phyloP scores from a whole-genome alignment of 768 basidiomycete species.

The Mycena galericulata region DNA sequence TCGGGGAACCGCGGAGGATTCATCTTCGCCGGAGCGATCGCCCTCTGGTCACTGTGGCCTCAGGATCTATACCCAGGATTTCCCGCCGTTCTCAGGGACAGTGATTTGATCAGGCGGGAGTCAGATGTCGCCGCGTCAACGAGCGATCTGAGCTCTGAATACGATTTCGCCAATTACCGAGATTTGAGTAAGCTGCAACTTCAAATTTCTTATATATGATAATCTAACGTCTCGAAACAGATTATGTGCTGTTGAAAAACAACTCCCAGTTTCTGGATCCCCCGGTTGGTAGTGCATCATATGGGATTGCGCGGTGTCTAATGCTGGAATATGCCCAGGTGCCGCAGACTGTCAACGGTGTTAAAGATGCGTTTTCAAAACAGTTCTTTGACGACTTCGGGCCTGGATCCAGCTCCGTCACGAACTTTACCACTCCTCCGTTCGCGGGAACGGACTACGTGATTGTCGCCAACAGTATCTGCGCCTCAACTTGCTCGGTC shows the following conservation, averaged over 20 bases:
- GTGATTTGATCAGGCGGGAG: slow-evolving; percentile 29
- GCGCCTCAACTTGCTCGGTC: slow-evolving; percentile 31
- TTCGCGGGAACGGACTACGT: slow-evolving; percentile 30
- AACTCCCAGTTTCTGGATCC: slow-evolving; percentile 32
- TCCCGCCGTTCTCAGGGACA: slow-evolving; percentile 22
- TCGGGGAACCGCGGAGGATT: slow-evolving; percentile 34
- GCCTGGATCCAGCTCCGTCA: slow-evolving; percentile 19
- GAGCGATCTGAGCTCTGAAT: slow-evolving; percentile 22
- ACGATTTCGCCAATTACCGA: slow-evolving; percentile 28
- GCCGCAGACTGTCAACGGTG: slow-evolving; percentile 30
- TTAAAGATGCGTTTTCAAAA: slow-evolving; percentile 29
- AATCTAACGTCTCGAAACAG: too few relatives aligned
- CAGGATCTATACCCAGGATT: slow-evolving; percentile 31
- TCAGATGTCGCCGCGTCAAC: slow-evolving; percentile 8
- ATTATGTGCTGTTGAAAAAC: background rate
- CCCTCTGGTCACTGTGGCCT: slow-evolving; percentile 29
- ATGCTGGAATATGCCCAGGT: too few relatives aligned
- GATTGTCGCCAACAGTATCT: slow-evolving; percentile 30
- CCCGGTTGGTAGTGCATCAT: too few relatives aligned
- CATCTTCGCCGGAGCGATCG: slow-evolving; percentile 28
- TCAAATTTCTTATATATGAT: too few relatives aligned
- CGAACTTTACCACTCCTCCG: slow-evolving; percentile 29
- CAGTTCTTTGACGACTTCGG: slow-evolving; percentile 33
- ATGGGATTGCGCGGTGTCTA: too few relatives aligned
- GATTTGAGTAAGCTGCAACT: too few relatives aligned